Percentiles rank a stretch among this genome's conserved stretches.
phyloP scores from a whole-genome alignment of 2,329 filamentous ascomycete genomes.

The Penicillium sclerotiorum region DNA sequence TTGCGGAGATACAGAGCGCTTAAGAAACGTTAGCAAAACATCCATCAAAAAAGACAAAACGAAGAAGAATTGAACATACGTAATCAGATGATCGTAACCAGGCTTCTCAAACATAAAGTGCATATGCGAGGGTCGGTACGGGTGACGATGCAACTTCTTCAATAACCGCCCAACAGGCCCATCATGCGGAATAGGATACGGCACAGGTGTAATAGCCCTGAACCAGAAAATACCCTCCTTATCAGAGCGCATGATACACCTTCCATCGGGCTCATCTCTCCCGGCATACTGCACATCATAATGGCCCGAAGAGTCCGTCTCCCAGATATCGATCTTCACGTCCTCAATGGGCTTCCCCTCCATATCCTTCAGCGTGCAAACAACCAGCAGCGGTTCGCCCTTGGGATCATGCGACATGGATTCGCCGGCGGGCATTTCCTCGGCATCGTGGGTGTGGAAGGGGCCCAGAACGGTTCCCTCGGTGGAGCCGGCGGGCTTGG shows the following conservation, averaged over 20 bases:
- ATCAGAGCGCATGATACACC: slow-evolving; percentile 71
- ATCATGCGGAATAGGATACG: slow-evolving; percentile 83
- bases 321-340: slow-evolving; percentile 81
- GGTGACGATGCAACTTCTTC: slow-evolving; percentile 68
- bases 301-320: slow-evolving; percentile 76
- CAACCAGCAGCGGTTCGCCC: slow-evolving; percentile 70
- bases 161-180: slow-evolving; percentile 78
- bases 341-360: slow-evolving; percentile 63
- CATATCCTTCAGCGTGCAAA: slow-evolving; percentile 72
- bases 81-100: slow-evolving; percentile 79
- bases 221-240: slow-evolving; percentile 79
- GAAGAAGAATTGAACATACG: slow-evolving; percentile 57
- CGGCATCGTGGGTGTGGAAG: slow-evolving; percentile 80
- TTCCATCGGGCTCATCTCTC: slow-evolving; percentile 66
- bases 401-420: slow-evolving; percentile 68
- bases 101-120: slow-evolving; percentile 87
- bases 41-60: background rate
- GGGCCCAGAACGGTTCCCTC: slow-evolving; percentile 81
- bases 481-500: slow-evolving; percentile 69
- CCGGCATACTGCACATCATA: slow-evolving; percentile 79
- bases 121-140: slow-evolving; percentile 75
- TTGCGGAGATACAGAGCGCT: slow-evolving; percentile 76
- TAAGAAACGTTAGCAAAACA: slow-evolving; percentile 4
- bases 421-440: slow-evolving; percentile 56
- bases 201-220: slow-evolving; percentile 78